Conservation (phyloP, 805 yeast species). For the Candida piceae region DNA sequence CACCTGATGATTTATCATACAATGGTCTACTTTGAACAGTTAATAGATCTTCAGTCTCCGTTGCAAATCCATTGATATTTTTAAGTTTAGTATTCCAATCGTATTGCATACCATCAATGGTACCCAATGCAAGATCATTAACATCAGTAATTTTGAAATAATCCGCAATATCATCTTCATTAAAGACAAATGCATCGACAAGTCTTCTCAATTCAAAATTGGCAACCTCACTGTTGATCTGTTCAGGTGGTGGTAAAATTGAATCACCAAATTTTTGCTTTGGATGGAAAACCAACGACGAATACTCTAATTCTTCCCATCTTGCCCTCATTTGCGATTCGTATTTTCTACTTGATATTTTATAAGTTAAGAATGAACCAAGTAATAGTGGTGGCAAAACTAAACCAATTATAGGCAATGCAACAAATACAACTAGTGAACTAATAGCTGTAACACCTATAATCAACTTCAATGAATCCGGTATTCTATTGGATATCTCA, state of each 20-base stretch:
- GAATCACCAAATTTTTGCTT: conserved; percentile 4
- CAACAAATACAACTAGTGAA: conserved; percentile 27
- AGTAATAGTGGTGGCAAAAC: conserved; percentile 28
- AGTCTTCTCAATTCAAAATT: conserved; percentile 28
- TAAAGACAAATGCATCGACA: conserved; percentile 26
- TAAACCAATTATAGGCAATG: conserved; percentile 27
- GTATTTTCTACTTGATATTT: conserved; percentile 8
- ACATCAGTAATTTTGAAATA: conserved; percentile 18
- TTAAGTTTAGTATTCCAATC: conserved; percentile 17
- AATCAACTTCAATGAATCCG: conserved; percentile 27
- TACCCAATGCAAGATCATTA: conserved; percentile 25
- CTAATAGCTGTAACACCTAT: conserved; percentile 22
- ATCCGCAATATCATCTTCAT: conserved; percentile 27
- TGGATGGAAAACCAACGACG: conserved; percentile 24
- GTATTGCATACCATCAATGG: conserved; percentile 26
- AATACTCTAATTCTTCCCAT: conserved; percentile 22
- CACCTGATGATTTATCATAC: conserved; percentile 19
- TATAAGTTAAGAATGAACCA: conserved; percentile 20
- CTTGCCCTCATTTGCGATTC: conserved; percentile 13
- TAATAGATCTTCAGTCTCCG: conserved; percentile 21
- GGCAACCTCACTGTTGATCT: conserved; percentile 26
- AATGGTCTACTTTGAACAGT: conserved; percentile 25
- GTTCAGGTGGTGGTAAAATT: conserved; percentile 23
- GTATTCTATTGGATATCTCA: conserved; percentile 19
- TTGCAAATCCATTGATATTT: conserved; percentile 16